Evolutionary conservation across 1,284 basidiomycete species (phyloP), one percentile per base, ranked within the genome.

Genomic region (Apiotrichum sp.): DNA sequence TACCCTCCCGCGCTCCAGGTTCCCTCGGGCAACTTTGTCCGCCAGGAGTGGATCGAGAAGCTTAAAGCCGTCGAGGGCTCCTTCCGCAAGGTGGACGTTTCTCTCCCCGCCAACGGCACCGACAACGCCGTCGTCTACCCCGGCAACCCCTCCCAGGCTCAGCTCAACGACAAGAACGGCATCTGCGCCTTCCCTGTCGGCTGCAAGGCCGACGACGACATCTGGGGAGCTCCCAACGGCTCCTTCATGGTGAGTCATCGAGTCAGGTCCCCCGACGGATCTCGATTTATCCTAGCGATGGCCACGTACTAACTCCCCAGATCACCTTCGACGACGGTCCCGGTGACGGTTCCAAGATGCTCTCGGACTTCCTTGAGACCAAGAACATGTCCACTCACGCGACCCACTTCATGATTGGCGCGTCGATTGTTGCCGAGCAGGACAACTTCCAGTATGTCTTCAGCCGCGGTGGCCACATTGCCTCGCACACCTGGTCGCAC

Each of bases 271-370:
- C 5, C 36, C 8, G 29, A 38, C 36, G 13, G 9, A 8, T 22
- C 22, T 22, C 22, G 22, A 22, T 22, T 22, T 22, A 22, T 22
- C 22, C 22, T 22, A 22, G 22, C 22, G 22, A 22, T 22, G 22
- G 22, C 22, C 22, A 22, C 22, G 22, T 22, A 11, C 45, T 46
- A 14, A 46, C 31, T 9, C 6, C n/a, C 1, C 51, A 73, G 67
- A 62, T 74, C 32, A 67, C 69, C 14, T 80, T 79, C 65, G 80
- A 80, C 63, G 80, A 81, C 61, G 80, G 80, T 32, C 81, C 81
- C 9, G 77, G 78, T 6, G 70, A 75, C 4, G 77, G 75, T 57
- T 79, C 78, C 6, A 76, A 77, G 6, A 64, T 67, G 16, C 72
- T 82, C 35, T 77, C 81, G 64, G 67, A 77, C 61, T 82, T 79